Evolutionary conservation across 163 green algal genomes (phyloP).

Genomic region (Coccomyxa subellipsoidea): DNA sequence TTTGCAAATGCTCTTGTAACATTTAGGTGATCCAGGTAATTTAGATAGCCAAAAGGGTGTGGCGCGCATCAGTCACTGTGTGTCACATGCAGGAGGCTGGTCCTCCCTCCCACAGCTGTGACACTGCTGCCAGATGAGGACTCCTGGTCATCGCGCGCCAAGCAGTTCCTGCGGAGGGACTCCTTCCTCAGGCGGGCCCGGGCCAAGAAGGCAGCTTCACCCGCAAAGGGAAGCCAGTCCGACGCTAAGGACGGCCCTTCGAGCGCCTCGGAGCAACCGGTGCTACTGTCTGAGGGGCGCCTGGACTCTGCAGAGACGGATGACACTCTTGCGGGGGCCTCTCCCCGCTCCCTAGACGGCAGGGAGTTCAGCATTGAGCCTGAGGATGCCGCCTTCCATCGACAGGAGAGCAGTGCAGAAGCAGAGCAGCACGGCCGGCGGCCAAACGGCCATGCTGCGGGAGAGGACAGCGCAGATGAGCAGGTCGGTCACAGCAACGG

Average conservation of each 20-base stretch:
- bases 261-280: background rate
- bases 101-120: slow-evolving; percentile 40
- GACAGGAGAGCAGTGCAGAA: background rate
- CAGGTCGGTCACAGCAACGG: background rate
- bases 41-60: background rate
- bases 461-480: background rate
- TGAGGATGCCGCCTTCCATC: background rate
- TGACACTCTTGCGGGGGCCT: background rate
- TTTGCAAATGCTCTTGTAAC: background rate
- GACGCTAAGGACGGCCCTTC: background rate
- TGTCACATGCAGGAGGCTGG: slow-evolving; percentile 27
- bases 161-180: slow-evolving; percentile 20
- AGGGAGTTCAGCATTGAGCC: background rate
- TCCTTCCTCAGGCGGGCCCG: background rate
- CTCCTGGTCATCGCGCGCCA: slow-evolving; percentile 16
- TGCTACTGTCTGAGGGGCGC: background rate
- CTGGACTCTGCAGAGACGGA: background rate
- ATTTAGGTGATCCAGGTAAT: background rate
- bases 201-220: background rate
- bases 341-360: background rate
- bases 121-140: slow-evolving; percentile 11
- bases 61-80: too few relatives aligned
- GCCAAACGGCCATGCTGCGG: background rate
- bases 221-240: background rate
- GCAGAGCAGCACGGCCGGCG: background rate